Evolutionary conservation across 768 basidiomycete genomes (phyloP).

Genomic region (Lentinula boryana): DNA sequence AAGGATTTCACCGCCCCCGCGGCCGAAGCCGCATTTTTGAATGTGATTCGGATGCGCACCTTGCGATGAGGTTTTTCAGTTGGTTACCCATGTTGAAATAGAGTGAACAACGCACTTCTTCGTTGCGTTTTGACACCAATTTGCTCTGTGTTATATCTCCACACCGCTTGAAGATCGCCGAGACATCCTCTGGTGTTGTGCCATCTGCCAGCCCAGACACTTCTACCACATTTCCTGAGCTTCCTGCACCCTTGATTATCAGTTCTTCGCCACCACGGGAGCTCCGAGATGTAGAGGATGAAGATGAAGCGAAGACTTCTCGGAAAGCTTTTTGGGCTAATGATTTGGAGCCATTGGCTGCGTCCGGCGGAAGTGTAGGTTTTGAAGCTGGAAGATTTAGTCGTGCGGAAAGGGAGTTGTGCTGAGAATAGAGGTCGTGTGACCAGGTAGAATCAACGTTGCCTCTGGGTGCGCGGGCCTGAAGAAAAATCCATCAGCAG

Average conservation of each 20-base stretch:
- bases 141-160: slow-evolving; percentile 47
- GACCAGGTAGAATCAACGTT: slow-evolving; percentile 64
- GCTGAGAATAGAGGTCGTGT: slow-evolving; percentile 62
- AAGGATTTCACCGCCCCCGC: slow-evolving; percentile 67
- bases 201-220: slow-evolving; percentile 69
- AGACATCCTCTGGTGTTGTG: slow-evolving; percentile 79
- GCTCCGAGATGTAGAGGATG: slow-evolving; percentile 19
- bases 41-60: slow-evolving; percentile 65
- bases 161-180: slow-evolving; percentile 80
- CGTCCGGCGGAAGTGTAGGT: slow-evolving; percentile 21
- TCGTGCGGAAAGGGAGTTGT: slow-evolving; percentile 58
- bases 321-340: slow-evolving; percentile 58
- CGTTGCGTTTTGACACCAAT: slow-evolving; percentile 14
- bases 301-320: slow-evolving; percentile 39
- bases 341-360: slow-evolving; percentile 35
- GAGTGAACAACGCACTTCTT: slow-evolving; percentile 7
- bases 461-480: slow-evolving; percentile 59
- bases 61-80: slow-evolving; percentile 17
- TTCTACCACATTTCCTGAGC: slow-evolving; percentile 61
- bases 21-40: slow-evolving; percentile 59
- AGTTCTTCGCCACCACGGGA: slow-evolving; percentile 22
- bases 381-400: slow-evolving; percentile 41
- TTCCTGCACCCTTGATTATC: slow-evolving; percentile 65
- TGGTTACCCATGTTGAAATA: background rate
- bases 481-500: slow-evolving; percentile 23